Conservation (phyloP, 805 yeast genomes). For the Cyberlindnera maclurae region DNA sequence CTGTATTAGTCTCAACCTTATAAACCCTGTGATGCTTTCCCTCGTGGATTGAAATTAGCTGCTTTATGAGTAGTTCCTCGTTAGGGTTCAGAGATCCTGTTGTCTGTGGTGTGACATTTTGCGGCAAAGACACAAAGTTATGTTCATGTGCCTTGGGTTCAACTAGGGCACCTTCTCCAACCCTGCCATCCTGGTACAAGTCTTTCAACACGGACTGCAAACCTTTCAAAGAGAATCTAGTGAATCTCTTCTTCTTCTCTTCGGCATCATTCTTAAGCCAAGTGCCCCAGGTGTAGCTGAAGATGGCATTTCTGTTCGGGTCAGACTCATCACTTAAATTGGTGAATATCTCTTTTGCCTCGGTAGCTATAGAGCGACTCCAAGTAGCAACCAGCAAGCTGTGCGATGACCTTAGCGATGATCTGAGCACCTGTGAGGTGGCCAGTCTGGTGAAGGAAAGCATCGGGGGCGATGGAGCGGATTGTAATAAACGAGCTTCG, state of each 20-base stretch:
- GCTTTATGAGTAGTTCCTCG: slow-evolving; percentile 47
- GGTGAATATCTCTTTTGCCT: slow-evolving; percentile 35
- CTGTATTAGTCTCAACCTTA: slow-evolving; percentile 57
- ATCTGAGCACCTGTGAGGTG: slow-evolving; percentile 9
- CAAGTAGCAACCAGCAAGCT: neutral
- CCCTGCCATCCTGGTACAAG: slow-evolving; percentile 32
- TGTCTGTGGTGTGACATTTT: slow-evolving; percentile 37
- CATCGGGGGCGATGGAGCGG: slow-evolving; percentile 6
- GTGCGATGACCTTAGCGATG: slow-evolving; percentile 3
- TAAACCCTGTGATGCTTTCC: slow-evolving; percentile 92
- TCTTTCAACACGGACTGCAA: slow-evolving; percentile 45
- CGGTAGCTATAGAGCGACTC: slow-evolving; percentile 24
- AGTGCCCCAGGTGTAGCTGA: slow-evolving; percentile 90
- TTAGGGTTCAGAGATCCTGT: slow-evolving; percentile 39
- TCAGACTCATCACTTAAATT: slow-evolving; percentile 53
- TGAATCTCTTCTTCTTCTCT: slow-evolving; percentile 71
- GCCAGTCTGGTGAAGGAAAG: slow-evolving; percentile 12
- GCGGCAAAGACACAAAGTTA: slow-evolving; percentile 37
- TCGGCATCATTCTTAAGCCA: slow-evolving; percentile 77
- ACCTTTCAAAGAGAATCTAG: slow-evolving; percentile 79
- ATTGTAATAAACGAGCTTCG: too few species aligned
- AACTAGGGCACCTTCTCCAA: slow-evolving; percentile 25
- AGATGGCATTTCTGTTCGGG: slow-evolving; percentile 65
- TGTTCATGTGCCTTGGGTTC: slow-evolving; percentile 33
- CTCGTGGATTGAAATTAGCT: slow-evolving; percentile 81